A percentile compares a stretch with the other conserved stretches of the same genome.
Conservation (phyloP, 768 basidiomycete species). For the Mycena metata region DNA sequence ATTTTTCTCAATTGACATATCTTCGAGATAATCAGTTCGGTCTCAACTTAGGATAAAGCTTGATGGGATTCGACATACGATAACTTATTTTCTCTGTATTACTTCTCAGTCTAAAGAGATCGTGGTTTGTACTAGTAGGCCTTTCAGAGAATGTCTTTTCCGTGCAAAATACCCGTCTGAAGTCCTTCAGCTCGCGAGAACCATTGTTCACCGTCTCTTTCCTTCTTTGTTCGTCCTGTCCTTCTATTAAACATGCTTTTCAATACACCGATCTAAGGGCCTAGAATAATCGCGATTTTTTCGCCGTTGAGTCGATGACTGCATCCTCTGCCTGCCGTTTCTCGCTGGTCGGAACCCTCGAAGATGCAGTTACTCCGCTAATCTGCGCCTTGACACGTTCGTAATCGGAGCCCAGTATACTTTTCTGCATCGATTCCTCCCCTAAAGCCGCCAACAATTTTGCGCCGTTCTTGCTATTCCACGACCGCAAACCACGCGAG, state of each 20-base stretch:
- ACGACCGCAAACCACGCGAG: constrained; percentile 7
- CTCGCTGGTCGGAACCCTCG: neutral
- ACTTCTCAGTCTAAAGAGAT: no score
- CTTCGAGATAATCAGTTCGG: neutral
- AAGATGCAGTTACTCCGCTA: neutral
- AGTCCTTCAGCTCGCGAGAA: no score
- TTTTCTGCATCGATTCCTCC: neutral
- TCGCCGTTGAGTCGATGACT: neutral
- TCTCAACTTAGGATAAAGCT: neutral
- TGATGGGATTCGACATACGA: no score
- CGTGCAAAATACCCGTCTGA: no score
- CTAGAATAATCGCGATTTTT: neutral
- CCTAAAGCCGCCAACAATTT: constrained; percentile 12
- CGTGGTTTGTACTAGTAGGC: no score
- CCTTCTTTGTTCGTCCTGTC: no score
- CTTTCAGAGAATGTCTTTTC: no score
- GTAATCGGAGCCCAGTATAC: constrained; percentile 15
- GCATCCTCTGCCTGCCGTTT: neutral
- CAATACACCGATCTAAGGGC: no score
- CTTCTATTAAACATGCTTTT: no score
- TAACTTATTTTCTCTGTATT: no score
- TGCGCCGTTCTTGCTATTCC: constrained; percentile 11
- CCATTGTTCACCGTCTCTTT: no score
- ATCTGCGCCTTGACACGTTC: neutral
- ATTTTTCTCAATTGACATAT: neutral